Evolutionary conservation across 208 protist species (phyloP).

Genomic region (Trypanosoma conorhini): DNA sequence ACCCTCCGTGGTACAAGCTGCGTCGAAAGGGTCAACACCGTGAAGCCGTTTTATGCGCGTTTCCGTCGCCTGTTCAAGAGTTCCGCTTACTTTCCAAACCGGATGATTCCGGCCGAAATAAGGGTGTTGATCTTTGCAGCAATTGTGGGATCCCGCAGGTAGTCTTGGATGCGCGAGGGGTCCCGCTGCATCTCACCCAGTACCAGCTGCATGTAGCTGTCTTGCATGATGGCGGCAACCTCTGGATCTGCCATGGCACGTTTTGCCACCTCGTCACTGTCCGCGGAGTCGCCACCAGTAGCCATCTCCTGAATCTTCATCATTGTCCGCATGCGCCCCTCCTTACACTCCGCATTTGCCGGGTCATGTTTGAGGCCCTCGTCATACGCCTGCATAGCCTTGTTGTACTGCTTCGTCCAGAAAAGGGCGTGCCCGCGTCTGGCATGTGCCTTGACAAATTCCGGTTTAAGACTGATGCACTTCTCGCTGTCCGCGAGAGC

Average conservation of each 20-base stretch:
- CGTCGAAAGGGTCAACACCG: not conserved
- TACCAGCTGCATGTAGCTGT: slow-evolving; percentile 93
- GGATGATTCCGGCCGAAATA: slow-evolving; percentile 96
- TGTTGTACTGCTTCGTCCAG: slow-evolving; percentile 96
- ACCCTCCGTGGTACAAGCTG: not conserved
- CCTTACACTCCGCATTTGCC: slow-evolving; percentile 88
- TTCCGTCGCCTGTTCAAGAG: not conserved
- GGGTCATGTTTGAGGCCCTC: slow-evolving; percentile 93
- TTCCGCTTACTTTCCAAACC: slow-evolving; percentile 53
- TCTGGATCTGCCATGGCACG: slow-evolving; percentile 95
- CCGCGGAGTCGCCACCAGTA: slow-evolving; percentile 65
- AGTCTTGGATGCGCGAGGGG: slow-evolving; percentile 85
- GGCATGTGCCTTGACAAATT: slow-evolving; percentile 94
- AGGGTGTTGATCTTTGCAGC: slow-evolving; percentile 96
- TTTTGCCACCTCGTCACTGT: slow-evolving; percentile 88
- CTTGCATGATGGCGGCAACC: slow-evolving; percentile 92
- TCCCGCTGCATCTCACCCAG: slow-evolving; percentile 92
- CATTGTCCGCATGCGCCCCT: slow-evolving; percentile 86
- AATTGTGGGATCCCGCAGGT: slow-evolving; percentile 93
- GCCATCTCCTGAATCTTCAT: slow-evolving; percentile 93
- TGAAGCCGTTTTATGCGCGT: slow-evolving; percentile 5
- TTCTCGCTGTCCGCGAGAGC: slow-evolving; percentile 96
- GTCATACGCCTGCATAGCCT: slow-evolving; percentile 96
- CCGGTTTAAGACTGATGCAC: slow-evolving; percentile 94
- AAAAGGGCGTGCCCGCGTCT: slow-evolving; percentile 92